Percentiles rank a stretch among this genome's conserved stretches.
Evolutionary conservation across 1,139 yeast genomes (phyloP).

Genomic region (Zygoascus meyerae): DNA sequence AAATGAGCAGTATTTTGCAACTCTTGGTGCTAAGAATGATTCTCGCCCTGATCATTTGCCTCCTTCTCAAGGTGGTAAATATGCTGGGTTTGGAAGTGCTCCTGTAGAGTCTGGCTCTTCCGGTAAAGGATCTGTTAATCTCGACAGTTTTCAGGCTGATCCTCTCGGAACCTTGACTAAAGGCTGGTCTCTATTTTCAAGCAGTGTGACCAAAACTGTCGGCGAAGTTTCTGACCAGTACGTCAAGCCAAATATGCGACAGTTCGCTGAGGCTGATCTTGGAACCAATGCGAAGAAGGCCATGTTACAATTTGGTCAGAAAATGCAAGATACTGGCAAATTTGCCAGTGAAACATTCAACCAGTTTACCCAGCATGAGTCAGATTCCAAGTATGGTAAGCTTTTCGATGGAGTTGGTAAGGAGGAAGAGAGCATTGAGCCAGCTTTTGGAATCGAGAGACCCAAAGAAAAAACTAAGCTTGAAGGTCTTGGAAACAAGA

Average conservation of each 20-base stretch:
- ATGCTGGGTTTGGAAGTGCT: conserved; percentile 83
- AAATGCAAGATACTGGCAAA: conserved; percentile 81
- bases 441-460: conserved; percentile 64
- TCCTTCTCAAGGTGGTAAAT: conserved; percentile 93
- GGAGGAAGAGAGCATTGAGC: conserved; percentile 39
- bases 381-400: conserved; percentile 39
- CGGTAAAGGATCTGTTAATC: conserved; percentile 41
- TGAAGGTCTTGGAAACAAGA: conserved; percentile 43
- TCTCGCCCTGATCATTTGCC: conserved; percentile 72
- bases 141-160: conserved; percentile 75
- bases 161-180: conserved; percentile 83
- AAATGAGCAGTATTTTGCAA: conserved; percentile 79
- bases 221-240: conserved; percentile 82
- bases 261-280: conserved; percentile 73
- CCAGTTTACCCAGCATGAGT: conserved; percentile 42
- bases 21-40: conserved; percentile 67
- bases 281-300: conserved; percentile 81
- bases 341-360: conserved; percentile 56
- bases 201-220: conserved; percentile 75
- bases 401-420: conserved; percentile 49
- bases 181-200: conserved; percentile 92
- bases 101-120: conserved; percentile 52
- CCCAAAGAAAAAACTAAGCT: conserved; percentile 57
- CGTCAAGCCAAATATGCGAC: conserved; percentile 81
- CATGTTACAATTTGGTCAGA: conserved; percentile 92